A percentile compares a stretch with the other conserved stretches of the same genome.
Evolutionary conservation across 1,139 yeast genomes (phyloP).

Genomic region (Zygoascus sp.): DNA sequence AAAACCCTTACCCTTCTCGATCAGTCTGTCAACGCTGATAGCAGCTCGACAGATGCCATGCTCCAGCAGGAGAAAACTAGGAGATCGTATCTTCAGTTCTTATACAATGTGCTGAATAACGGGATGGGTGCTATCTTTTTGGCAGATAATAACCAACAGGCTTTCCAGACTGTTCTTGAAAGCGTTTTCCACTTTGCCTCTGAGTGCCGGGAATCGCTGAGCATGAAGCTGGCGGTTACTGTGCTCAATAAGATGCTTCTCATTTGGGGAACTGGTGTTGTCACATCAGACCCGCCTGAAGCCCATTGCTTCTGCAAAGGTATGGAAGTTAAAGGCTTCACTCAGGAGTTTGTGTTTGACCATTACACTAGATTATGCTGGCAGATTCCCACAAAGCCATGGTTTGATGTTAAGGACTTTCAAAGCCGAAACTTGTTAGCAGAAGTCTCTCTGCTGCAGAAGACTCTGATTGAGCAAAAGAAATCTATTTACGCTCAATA

Average conservation of each 20-base stretch:
- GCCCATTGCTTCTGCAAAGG: slow-evolving; percentile 52
- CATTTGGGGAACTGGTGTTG: slow-evolving; percentile 64
- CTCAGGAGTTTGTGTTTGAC: slow-evolving; percentile 57
- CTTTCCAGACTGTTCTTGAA: slow-evolving; percentile 60
- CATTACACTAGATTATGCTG: slow-evolving; percentile 66
- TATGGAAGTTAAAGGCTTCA: slow-evolving; percentile 57
- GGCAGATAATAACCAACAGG: slow-evolving; percentile 56
- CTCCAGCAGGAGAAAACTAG: slow-evolving; percentile 46
- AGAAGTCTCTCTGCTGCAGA: slow-evolving; percentile 70
- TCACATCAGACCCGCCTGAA: slow-evolving; percentile 43
- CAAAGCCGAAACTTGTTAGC: slow-evolving; percentile 68
- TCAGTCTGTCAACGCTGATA: slow-evolving; percentile 40
- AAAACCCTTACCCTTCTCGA: slow-evolving; percentile 58
- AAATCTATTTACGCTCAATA: slow-evolving; percentile 30
- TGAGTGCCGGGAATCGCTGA: slow-evolving; percentile 47
- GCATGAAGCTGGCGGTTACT: slow-evolving; percentile 65
- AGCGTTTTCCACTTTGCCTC: slow-evolving; percentile 64
- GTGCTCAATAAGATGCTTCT: slow-evolving; percentile 64
- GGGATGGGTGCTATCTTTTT: slow-evolving; percentile 74
- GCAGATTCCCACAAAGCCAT: slow-evolving; percentile 73
- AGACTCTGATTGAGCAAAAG: slow-evolving; percentile 47
- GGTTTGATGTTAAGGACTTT: slow-evolving; percentile 69
- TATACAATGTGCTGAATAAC: slow-evolving; percentile 68
- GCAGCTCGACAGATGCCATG: slow-evolving; percentile 42
- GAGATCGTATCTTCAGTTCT: slow-evolving; percentile 62